phyloP scores from a whole-genome alignment of 192 early-diverging fungal species.

The Coemansia interrupta region DNA sequence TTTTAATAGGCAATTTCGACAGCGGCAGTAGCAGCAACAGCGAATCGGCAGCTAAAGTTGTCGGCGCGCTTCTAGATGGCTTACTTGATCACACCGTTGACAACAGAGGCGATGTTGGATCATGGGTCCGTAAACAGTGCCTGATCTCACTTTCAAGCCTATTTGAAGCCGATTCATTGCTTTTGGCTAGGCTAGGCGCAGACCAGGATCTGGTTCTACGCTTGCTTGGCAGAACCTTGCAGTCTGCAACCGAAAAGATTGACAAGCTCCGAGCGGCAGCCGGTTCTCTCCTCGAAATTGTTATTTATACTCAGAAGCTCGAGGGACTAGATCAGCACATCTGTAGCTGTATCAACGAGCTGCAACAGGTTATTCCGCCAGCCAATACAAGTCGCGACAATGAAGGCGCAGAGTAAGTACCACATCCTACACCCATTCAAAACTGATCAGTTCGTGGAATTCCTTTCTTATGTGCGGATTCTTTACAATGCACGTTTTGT shows the following conservation, averaged over 20 bases:
- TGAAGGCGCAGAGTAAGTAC: neutral
- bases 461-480: too few relatives aligned
- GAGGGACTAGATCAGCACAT: neutral
- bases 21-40: too few relatives aligned
- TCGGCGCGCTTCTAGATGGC: conserved; percentile 59
- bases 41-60: neutral
- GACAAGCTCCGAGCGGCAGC: conserved; percentile 77
- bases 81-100: conserved; percentile 84
- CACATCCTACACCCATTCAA: too few relatives aligned
- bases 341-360: neutral
- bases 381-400: neutral
- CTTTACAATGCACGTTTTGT: too few relatives aligned
- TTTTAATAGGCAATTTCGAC: neutral
- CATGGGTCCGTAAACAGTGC: conserved; percentile 80
- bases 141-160: conserved; percentile 57
- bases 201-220: conserved; percentile 40
- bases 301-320: conserved; percentile 23
- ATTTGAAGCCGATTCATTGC: conserved; percentile 31
- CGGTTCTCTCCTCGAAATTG: conserved; percentile 57
- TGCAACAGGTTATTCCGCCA: neutral
- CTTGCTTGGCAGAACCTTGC: conserved; percentile 53
- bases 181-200: conserved; percentile 2
- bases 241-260: conserved; percentile 88
- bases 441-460: too few relatives aligned
- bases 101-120: conserved; percentile 92